Evolutionary conservation across 2,329 filamentous ascomycete genomes (phyloP), one percentile per base, ranked within the genome.

Genomic region (Grosmannia huntii): DNA sequence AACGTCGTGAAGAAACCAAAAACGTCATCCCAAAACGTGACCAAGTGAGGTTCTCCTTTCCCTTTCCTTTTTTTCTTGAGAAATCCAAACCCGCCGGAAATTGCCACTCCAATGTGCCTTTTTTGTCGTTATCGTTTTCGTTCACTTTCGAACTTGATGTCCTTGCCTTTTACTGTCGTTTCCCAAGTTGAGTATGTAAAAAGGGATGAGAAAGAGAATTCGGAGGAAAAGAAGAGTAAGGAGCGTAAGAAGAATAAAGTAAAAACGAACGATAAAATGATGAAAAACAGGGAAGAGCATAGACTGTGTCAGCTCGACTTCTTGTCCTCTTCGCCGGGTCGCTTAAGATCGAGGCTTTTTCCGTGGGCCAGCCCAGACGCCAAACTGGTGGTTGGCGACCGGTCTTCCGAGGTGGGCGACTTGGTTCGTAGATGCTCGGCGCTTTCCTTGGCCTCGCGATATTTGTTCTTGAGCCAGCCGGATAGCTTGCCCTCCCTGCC

Each of bases 381-480:
- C 21, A 61, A 3, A 1, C 56, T 58, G 0, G 57, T 57, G 1
- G 55, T 23, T 0, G 52, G 56, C 2, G 52, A 56, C 31, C 23
- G 55, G 16, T 60, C 59, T 4, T 58, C 55, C 2, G 61, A 60
- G 23, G 80, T 76, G 4, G 80, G 80, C 10, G 80, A 82, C 67
- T 82, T 82, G 64, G 75, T 77, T 55, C 81, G 74, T 63, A 77
- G 73, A 53, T 79, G 73, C 58, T 82, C 80, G 0, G 71, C 75
- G 49, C 71, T 80, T 62, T 82, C 80, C 67, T 81, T 83, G 56
- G 77, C 77, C 64, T 81, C 80, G 28, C 80, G 77, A 66, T 82
- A 81, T 66, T 83, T 83, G 67, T 71, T 78, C 66, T 76, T 81
- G 62, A 83, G 78, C 80, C 81, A 83, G 52, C 76, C 76, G 9